phyloP scores from a whole-genome alignment of 352 stramenopile species.

The Pseudoperonospora humuli region DNA sequence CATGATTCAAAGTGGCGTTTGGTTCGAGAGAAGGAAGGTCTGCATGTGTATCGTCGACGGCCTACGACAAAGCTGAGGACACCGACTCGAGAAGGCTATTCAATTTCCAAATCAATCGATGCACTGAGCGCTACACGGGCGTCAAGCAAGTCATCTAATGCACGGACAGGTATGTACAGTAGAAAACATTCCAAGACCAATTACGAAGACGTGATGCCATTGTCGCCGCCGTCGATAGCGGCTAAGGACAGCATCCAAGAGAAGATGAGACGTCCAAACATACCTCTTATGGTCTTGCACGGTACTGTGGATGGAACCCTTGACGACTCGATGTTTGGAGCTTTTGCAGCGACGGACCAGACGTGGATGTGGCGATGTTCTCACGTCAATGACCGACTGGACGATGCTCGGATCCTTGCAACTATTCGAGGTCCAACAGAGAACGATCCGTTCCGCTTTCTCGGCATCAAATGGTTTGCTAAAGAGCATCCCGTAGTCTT shows the following conservation, averaged over 20 bases:
- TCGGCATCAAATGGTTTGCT: conserved; percentile 47
- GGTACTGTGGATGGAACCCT: conserved; percentile 40
- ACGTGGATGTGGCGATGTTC: conserved; percentile 37
- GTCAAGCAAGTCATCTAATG: no score
- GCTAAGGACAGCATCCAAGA: conserved; percentile 16
- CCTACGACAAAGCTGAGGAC: no score
- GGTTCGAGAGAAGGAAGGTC: conserved; percentile 33
- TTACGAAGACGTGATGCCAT: no score
- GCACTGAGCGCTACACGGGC: neutral
- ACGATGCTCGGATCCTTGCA: conserved; percentile 28
- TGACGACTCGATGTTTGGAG: conserved; percentile 44
- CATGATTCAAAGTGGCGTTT: conserved; percentile 24
- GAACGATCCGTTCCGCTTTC: conserved; percentile 36
- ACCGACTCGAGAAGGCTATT: no score
- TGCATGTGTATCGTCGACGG: conserved; percentile 29
- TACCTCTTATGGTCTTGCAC: conserved; percentile 34
- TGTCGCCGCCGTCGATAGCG: conserved; percentile 3
- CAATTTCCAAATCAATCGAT: neutral
- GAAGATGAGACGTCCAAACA: conserved; percentile 13
- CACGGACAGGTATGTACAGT: no score
- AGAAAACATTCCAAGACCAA: no score
- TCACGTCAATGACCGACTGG: conserved; percentile 41
- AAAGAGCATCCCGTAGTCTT: conserved; percentile 26
- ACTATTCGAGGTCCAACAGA: conserved; percentile 25
- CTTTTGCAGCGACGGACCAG: conserved; percentile 32